Base-by-base conservation (phyloP, 2,329 filamentous ascomycete genomes). In the Claviceps fusiformis region DNA sequence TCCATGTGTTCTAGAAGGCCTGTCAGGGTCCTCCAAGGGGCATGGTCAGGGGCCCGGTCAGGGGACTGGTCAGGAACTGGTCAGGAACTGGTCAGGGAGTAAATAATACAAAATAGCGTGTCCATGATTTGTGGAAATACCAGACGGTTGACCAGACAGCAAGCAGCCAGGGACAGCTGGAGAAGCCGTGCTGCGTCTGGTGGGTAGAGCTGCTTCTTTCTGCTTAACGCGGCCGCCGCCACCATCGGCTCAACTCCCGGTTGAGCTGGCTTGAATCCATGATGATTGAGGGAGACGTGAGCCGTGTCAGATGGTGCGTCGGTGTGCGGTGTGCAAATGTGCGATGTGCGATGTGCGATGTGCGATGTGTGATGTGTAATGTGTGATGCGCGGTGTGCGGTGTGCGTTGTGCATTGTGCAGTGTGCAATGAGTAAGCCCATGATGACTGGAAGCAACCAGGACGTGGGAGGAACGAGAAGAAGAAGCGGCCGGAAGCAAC, bases 71-170 rank as follows among this genome's bases (percentile, higher is more conserved):
- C 52, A 50, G 35, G 44, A 49, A 44, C 48, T 57, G 44, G 52
- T 52, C 52, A 50, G 35, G 44, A 49, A 44, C 48, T 57, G 44
- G 52, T 52, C 52, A 50, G 35, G 44, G 53, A 50, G 44, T 39
- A 24, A 41, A 49, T 55, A 55, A 55, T 39, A 24, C 29, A 49
- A 53, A 55, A 55, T 33, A 44, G 31, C 52, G 48, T n/a, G 19
- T 44, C 35, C 49, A 33, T 57, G 55, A 54, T 56, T 56, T 54
- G 55, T 54, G 55, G 55, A 39, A 56, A 35, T 44, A 39, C 13
- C 44, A 47, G 44, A 24, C 24, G 3, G 9, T 45, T 19, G 43
- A 45, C 43, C 17, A 2, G 43, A 24, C 43, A 45, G 43, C 43
- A 45, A 45, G 19, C 24, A 24, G 24, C 24, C 24, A 24, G 24